A percentile compares a stretch with the other conserved stretches of the same genome.
Evolutionary conservation across 768 basidiomycete species (phyloP).

Genomic region (Cystofilobasidium ferigula): DNA sequence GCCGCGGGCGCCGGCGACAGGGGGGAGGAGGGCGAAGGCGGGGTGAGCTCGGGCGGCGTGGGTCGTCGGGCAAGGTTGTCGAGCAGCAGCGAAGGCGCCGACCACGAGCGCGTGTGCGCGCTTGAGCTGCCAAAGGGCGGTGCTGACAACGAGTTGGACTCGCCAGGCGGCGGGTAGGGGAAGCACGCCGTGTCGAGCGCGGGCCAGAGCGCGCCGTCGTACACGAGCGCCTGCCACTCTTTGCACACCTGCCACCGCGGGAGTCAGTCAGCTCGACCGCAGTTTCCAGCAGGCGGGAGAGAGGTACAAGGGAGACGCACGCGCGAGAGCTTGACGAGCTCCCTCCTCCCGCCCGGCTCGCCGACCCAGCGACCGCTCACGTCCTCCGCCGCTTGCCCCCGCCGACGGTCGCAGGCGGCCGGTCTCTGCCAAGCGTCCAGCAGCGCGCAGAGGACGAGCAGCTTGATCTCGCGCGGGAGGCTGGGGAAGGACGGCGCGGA

Average conservation of each 20-base stretch:
- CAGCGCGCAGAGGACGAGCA: background rate
- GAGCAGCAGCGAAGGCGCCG: no score
- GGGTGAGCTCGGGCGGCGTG: background rate
- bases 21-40: background rate
- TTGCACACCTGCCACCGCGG: background rate
- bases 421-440: background rate
- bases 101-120: no score
- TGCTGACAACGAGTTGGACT: no score
- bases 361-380: background rate
- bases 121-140: no score
- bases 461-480: constrained; percentile 11
- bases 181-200: background rate
- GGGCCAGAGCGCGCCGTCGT: constrained; percentile 11
- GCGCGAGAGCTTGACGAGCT: constrained; percentile 8
- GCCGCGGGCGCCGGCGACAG: background rate
- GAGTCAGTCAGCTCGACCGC: no score
- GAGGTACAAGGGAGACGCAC: background rate
- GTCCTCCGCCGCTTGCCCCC: background rate
- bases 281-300: background rate
- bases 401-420: no score
- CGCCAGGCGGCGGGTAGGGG: no score
- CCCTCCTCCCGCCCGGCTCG: background rate
- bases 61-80: no score
- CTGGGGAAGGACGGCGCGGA: no score
- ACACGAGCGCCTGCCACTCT: background rate